phyloP scores from a whole-genome alignment of 2,329 filamentous ascomycete species.

The Coniella vitis region DNA sequence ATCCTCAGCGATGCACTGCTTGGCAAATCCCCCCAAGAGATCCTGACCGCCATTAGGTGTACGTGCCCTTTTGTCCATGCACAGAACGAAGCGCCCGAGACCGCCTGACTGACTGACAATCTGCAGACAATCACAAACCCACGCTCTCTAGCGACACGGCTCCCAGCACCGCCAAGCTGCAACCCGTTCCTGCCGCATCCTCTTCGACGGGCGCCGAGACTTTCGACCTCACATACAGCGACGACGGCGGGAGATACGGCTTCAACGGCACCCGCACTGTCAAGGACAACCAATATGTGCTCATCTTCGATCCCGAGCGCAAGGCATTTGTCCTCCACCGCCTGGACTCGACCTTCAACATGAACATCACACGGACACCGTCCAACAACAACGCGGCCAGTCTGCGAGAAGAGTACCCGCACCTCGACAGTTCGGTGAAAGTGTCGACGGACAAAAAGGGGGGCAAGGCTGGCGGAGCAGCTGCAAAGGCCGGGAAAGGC shows the following conservation, averaged over 20 bases:
- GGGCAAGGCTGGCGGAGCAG: conserved; percentile 8
- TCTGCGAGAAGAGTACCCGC: conserved; percentile 60
- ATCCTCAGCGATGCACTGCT: conserved; percentile 56
- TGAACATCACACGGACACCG: conserved; percentile 72
- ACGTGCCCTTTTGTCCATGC: conserved; percentile 22
- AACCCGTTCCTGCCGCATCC: conserved; percentile 31
- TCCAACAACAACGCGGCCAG: conserved; percentile 56
- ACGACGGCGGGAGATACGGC: conserved; percentile 50
- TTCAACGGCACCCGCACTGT: conserved; percentile 52
- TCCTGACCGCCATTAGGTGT: conserved; percentile 57
- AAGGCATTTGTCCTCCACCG: conserved; percentile 78
- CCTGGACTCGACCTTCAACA: conserved; percentile 74
- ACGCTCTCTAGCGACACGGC: conserved; percentile 41
- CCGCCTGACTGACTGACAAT: background rate
- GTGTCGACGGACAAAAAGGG: conserved; percentile 19
- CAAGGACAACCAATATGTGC: conserved; percentile 52
- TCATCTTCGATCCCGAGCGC: conserved; percentile 69
- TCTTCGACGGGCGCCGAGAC: conserved; percentile 35
- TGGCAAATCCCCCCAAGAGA: conserved; percentile 48
- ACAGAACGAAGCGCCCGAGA: too few species aligned
- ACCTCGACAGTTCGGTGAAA: conserved; percentile 39
- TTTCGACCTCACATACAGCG: conserved; percentile 50
- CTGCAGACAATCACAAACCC: conserved; percentile 56
- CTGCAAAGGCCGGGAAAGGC: conserved; percentile 1
- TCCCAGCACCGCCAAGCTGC: conserved; percentile 43